Evolutionary conservation across 2,329 filamentous ascomycete species (phyloP).

Genomic region (Pseudogymnoascus sp.): DNA sequence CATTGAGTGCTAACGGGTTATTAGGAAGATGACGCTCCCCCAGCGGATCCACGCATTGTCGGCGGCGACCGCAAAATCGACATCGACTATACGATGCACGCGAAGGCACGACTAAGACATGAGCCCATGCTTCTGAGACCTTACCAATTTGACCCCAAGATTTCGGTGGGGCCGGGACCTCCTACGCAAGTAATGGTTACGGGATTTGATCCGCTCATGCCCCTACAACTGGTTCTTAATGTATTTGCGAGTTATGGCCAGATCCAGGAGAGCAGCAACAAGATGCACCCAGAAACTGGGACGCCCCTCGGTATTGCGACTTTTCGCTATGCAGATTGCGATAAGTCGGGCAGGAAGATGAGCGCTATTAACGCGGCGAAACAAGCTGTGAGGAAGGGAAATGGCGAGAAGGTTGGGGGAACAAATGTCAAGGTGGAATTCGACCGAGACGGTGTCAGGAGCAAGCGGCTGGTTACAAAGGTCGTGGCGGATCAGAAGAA

Average conservation of each 20-base stretch:
- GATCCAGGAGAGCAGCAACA: slow-evolving; percentile 84
- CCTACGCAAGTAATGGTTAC: slow-evolving; percentile 86
- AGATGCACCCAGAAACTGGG: slow-evolving; percentile 89
- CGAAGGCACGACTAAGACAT: slow-evolving; percentile 61
- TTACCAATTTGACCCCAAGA: slow-evolving; percentile 72
- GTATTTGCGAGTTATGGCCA: slow-evolving; percentile 78
- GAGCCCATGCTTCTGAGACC: slow-evolving; percentile 73
- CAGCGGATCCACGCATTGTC: slow-evolving; percentile 74
- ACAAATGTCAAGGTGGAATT: slow-evolving; percentile 73
- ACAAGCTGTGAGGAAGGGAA: slow-evolving; percentile 66
- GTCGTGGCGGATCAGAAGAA: slow-evolving; percentile 60
- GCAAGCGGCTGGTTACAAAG: slow-evolving; percentile 67
- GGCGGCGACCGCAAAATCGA: slow-evolving; percentile 61
- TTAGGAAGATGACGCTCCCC: slow-evolving; percentile 71
- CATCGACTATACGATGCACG: slow-evolving; percentile 51
- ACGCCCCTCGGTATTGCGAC: slow-evolving; percentile 91
- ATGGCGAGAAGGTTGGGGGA: slow-evolving; percentile 71
- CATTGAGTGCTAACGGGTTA: slow-evolving; percentile 47
- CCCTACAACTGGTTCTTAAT: slow-evolving; percentile 67
- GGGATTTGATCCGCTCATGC: slow-evolving; percentile 88
- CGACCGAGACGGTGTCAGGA: slow-evolving; percentile 80
- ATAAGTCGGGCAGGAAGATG: slow-evolving; percentile 36
- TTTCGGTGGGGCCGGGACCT: slow-evolving; percentile 80
- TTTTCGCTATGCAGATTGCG: slow-evolving; percentile 71
- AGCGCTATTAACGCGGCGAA: slow-evolving; percentile 74